phyloP scores from a whole-genome alignment of 805 yeast genomes.

The Candida namnaoensis region DNA sequence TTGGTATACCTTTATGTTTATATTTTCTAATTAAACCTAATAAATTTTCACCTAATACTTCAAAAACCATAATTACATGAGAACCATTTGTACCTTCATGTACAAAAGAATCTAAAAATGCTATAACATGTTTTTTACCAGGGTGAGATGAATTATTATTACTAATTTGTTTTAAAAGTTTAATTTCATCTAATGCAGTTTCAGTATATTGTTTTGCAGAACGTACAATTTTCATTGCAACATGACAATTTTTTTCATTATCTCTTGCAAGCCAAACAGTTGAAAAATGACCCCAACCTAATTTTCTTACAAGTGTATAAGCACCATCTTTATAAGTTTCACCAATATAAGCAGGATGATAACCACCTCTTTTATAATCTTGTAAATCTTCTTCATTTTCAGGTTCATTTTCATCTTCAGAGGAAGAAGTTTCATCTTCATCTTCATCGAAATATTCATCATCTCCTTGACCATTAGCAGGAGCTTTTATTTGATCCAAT shows the following conservation, averaged over 20 bases:
- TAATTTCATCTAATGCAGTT: constrained; percentile 91
- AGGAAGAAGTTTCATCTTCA: constrained; percentile 9
- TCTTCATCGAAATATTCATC: not conserved
- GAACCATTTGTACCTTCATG: constrained; percentile 88
- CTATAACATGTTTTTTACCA: constrained; percentile 77
- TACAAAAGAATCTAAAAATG: constrained; percentile 72
- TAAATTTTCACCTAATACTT: constrained; percentile 90
- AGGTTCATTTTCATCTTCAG: constrained; percentile 21
- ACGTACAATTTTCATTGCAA: constrained; percentile 90
- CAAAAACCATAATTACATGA: constrained; percentile 96
- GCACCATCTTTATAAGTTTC: constrained; percentile 71
- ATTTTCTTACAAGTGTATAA: constrained; percentile 75
- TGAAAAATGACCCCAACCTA: constrained; percentile 99
- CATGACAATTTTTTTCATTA: constrained; percentile 54
- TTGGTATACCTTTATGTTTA: constrained; percentile 73
- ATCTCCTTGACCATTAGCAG: not conserved
- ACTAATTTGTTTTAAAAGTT: constrained; percentile 58
- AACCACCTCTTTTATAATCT: constrained; percentile 90
- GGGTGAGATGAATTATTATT: constrained; percentile 61
- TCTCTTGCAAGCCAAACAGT: constrained; percentile 89
- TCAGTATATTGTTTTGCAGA: constrained; percentile 87
- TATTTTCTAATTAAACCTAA: constrained; percentile 76
- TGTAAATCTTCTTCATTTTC: constrained; percentile 75
- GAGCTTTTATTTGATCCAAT: not conserved
- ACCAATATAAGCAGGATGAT: constrained; percentile 89